Evolutionary conservation across 2,329 filamentous ascomycete species (phyloP).

Genomic region (Pseudogymnoascus pannorum): DNA sequence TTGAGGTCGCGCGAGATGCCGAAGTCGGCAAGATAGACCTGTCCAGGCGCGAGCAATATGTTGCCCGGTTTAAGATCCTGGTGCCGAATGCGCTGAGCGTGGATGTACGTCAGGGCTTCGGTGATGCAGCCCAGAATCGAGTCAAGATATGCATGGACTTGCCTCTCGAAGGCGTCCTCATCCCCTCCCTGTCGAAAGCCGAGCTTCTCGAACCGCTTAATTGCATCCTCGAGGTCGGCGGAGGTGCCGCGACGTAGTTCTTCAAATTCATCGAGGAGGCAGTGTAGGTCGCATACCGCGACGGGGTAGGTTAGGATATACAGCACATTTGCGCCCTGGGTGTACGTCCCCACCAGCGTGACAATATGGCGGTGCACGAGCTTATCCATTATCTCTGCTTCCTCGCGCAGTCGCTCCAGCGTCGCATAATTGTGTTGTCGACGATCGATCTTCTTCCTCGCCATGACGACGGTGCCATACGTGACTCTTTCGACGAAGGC

Average conservation of each 20-base stretch:
- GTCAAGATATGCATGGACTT: constrained; percentile 14
- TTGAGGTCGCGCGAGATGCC: constrained; percentile 42
- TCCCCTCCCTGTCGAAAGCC: constrained; percentile 33
- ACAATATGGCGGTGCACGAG: constrained; percentile 42
- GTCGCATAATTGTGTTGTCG: constrained; percentile 16
- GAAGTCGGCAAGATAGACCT: constrained; percentile 43
- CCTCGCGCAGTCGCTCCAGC: constrained; percentile 37
- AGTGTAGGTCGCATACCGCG: constrained; percentile 39
- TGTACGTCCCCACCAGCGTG: constrained; percentile 41
- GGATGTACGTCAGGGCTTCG: constrained; percentile 37
- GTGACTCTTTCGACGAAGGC: constrained; percentile 39
- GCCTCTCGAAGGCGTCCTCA: constrained; percentile 11
- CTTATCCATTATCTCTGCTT: constrained; percentile 41
- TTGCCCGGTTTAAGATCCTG: constrained; percentile 43
- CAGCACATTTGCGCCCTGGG: constrained; percentile 33
- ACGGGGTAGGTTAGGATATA: constrained; percentile 42
- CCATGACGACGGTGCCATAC: constrained; percentile 34
- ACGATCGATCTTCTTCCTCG: constrained; percentile 36
- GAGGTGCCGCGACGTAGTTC: constrained; percentile 33
- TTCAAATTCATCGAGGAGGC: constrained; percentile 38
- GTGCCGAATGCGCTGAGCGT: constrained; percentile 37
- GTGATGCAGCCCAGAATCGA: constrained; percentile 39
- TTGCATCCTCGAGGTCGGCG: constrained; percentile 32
- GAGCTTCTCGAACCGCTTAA: constrained; percentile 33
- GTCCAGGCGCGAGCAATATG: constrained; percentile 38